Evolutionary conservation across 2,329 filamentous ascomycete species (phyloP), one percentile per base, ranked within the genome.

Genomic region (Trichoderma lentiforme): DNA sequence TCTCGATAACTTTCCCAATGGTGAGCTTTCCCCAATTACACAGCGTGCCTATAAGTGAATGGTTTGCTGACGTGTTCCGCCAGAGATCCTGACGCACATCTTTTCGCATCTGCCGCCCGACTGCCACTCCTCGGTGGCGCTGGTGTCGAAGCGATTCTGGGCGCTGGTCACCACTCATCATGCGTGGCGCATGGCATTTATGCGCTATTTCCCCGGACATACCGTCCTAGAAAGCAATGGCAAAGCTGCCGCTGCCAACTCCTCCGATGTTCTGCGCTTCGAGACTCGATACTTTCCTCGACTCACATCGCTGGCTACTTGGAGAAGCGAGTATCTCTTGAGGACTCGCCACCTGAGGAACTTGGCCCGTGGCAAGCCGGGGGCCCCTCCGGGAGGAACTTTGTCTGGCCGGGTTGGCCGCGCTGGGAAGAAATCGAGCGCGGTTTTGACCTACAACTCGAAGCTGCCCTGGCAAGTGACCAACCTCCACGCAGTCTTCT

Each of bases 311-410:
- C 83, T 95, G 73, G 92, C 94, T n/a, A 96, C 95, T 9, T 98
- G 96, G 95, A 89, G 95, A 76, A 98, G 93, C 81, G 96, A 99
- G 81, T 99, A 98, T 78, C 92, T 98, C 62, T 83, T 97, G 71
- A 89, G 96, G 61, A 98, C 94, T 2, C 89, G 93, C 61, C 87
- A 98, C 66, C 84, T 98, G 67, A 89, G 94, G 58, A 96, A 93
- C 73, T 85, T 98, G 71, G 88, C 88, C 61, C 90, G 93, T 73
- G 96, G 95, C 65, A 97, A 95, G 79, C 94, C 95, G 72, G 83
- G 87, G 76, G 87, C 91, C 47, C 83, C 85, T 11, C 79, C 86
- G 34, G 82, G 77, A 79, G 82, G 84, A 71, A 88, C 89, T 12
- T 82, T 87, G 12, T 86, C 86, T 12, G 79, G 81, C n/a, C 83